These are phyloP conservation scores for Spatholobus suberectus DNA, from an alignment of 306 rosid genomes.

Conservation along the genomic window DNA sequence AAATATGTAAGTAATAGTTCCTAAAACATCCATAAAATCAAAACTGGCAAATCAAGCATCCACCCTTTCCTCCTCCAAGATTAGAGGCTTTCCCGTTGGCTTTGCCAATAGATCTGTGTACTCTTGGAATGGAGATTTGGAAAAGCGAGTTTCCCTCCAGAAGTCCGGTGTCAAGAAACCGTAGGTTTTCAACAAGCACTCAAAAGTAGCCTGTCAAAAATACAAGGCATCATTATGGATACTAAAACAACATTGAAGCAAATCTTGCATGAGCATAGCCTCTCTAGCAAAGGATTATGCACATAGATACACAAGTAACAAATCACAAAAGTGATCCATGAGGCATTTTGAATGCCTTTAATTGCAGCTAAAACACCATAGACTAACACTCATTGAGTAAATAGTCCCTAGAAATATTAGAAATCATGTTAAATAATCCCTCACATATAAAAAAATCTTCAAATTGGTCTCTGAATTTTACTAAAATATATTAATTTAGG, in stretches of 20 bases:
- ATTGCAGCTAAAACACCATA: background rate
- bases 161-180: constrained; percentile 52
- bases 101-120: constrained; percentile 39
- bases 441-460: background rate
- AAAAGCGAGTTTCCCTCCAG: constrained; percentile 53
- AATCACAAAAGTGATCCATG: background rate
- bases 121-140: constrained; percentile 53
- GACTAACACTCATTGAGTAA: background rate
- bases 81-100: constrained; percentile 37
- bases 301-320: background rate
- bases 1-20: constrained; percentile 9
- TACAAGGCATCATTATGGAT: too few species aligned
- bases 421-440: background rate
- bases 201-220: constrained; percentile 45
- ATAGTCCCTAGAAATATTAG: background rate
- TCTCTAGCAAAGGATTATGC: background rate
- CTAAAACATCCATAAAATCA: constrained; percentile 18
- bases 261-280: background rate
- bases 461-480: background rate
- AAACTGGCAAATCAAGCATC: constrained; percentile 36
- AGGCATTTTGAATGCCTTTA: background rate
- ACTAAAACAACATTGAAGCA: background rate
- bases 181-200: constrained; percentile 44
- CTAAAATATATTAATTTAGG: background rate
- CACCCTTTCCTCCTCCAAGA: constrained; percentile 49